Conservation (phyloP, 2,329 filamentous ascomycete genomes). For the Aspergillus sp. region DNA sequence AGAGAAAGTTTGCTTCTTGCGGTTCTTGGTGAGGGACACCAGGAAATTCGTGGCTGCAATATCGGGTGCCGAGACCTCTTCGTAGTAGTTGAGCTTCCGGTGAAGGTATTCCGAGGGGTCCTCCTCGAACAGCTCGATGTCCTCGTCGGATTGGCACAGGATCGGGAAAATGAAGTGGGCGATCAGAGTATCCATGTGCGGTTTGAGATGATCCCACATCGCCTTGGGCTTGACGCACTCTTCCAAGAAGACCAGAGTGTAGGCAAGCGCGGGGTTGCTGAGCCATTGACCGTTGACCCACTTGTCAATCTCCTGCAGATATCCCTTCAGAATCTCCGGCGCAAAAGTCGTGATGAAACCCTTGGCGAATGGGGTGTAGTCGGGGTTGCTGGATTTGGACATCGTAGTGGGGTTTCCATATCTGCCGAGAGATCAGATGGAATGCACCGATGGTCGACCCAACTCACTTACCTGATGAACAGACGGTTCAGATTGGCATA, state of each 20-base stretch:
- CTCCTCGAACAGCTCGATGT: slow-evolving; percentile 88
- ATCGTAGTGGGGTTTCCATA: slow-evolving; percentile 84
- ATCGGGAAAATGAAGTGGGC: slow-evolving; percentile 95
- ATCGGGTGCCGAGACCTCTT: slow-evolving; percentile 92
- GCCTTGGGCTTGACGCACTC: slow-evolving; percentile 96
- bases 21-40: slow-evolving; percentile 87
- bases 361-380: slow-evolving; percentile 80
- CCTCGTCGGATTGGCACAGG: slow-evolving; percentile 86
- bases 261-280: slow-evolving; percentile 88
- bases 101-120: slow-evolving; percentile 97
- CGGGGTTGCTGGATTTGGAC: slow-evolving; percentile 70
- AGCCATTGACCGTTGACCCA: slow-evolving; percentile 98
- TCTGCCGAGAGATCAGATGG: slow-evolving; percentile 46
- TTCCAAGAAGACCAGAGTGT: slow-evolving; percentile 91
- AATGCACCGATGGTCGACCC: not conserved
- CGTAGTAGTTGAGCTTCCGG: slow-evolving; percentile 95
- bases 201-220: slow-evolving; percentile 93
- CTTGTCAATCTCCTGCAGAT: slow-evolving; percentile 91
- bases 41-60: slow-evolving; percentile 96
- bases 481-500: slow-evolving; percentile 97
- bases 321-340: slow-evolving; percentile 93
- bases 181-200: slow-evolving; percentile 88
- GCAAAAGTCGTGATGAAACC: slow-evolving; percentile 88
- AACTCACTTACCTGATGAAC: slow-evolving; percentile 71
- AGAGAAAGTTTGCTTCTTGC: slow-evolving; percentile 93